phyloP scores from a whole-genome alignment of 1,139 yeast species.

The Taiozyma onychis region DNA sequence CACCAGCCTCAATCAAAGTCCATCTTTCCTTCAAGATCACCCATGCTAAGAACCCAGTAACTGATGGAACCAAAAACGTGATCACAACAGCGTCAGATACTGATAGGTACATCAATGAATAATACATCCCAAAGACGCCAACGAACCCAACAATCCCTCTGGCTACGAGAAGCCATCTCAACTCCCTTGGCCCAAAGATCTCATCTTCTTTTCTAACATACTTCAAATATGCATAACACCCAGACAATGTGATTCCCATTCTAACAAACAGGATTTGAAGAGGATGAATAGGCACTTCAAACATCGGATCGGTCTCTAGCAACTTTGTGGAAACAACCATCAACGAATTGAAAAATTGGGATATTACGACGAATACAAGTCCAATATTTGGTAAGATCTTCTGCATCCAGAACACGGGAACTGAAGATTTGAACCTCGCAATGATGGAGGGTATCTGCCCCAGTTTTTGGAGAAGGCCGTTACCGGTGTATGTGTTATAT shows the following conservation, averaged over 20 bases:
- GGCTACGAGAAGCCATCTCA: conserved; percentile 48
- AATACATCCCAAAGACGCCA: conserved; percentile 75
- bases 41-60: conserved; percentile 74
- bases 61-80: conserved; percentile 71
- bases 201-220: conserved; percentile 45
- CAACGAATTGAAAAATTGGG: conserved; percentile 66
- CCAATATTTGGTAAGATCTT: conserved; percentile 29
- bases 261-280: conserved; percentile 65
- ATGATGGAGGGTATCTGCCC: not conserved
- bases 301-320: conserved; percentile 55
- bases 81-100: conserved; percentile 78
- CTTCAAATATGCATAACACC: conserved; percentile 53
- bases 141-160: conserved; percentile 74
- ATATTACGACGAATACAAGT: conserved; percentile 37
- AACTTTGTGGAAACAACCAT: conserved; percentile 76
- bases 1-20: conserved; percentile 58
- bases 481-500: not conserved
- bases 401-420: not conserved
- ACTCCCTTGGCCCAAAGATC: conserved; percentile 64
- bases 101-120: conserved; percentile 65
- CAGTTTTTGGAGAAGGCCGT: not conserved
- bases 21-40: conserved; percentile 61
- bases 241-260: conserved; percentile 63
- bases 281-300: conserved; percentile 58
- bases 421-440: not conserved